These are phyloP conservation scores for Talaromyces sp. DNA, from an alignment of 2,329 filamentous ascomycete genomes.

Conservation along the genomic window DNA sequence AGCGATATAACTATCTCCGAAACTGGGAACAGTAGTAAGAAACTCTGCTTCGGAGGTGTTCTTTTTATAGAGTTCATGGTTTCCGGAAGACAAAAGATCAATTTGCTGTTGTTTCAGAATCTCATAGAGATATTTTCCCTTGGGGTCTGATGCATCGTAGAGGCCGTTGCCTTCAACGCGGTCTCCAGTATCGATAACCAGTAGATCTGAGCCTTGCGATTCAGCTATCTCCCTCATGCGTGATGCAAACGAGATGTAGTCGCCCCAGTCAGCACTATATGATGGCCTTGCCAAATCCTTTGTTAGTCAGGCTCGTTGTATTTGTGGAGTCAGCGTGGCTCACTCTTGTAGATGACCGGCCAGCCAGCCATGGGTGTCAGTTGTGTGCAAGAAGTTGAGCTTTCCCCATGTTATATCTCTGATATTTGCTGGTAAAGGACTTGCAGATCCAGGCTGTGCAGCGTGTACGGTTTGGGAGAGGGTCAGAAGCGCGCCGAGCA, in stretches of 20 bases:
- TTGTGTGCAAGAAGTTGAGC: slow-evolving; percentile 95
- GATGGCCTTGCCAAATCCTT: slow-evolving; percentile 60
- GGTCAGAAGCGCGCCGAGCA: slow-evolving; percentile 24
- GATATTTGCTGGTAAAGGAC: slow-evolving; percentile 75
- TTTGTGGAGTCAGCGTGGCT: slow-evolving; percentile 26
- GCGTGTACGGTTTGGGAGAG: slow-evolving; percentile 36
- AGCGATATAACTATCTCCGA: slow-evolving; percentile 75
- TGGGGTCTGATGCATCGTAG: slow-evolving; percentile 84
- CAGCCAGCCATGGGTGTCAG: slow-evolving; percentile 94
- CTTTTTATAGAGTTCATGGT: slow-evolving; percentile 89
- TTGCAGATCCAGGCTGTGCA: slow-evolving; percentile 76
- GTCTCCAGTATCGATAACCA: slow-evolving; percentile 96
- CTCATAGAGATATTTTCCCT: slow-evolving; percentile 83
- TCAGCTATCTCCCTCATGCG: slow-evolving; percentile 80
- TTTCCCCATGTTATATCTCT: slow-evolving; percentile 87
- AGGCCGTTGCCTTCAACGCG: slow-evolving; percentile 91
- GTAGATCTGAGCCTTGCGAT: slow-evolving; percentile 72
- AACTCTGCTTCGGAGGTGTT: slow-evolving; percentile 78
- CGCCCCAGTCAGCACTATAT: slow-evolving; percentile 95
- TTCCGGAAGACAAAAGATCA: slow-evolving; percentile 82
- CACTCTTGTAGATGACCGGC: slow-evolving; percentile 89
- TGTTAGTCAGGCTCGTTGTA: not conserved
- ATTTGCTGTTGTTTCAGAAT: slow-evolving; percentile 80
- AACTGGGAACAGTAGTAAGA: slow-evolving; percentile 77
- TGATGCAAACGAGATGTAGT: slow-evolving; percentile 89